Evolutionary conservation across 768 basidiomycete genomes (phyloP).

Genomic region (Russula olivacea): DNA sequence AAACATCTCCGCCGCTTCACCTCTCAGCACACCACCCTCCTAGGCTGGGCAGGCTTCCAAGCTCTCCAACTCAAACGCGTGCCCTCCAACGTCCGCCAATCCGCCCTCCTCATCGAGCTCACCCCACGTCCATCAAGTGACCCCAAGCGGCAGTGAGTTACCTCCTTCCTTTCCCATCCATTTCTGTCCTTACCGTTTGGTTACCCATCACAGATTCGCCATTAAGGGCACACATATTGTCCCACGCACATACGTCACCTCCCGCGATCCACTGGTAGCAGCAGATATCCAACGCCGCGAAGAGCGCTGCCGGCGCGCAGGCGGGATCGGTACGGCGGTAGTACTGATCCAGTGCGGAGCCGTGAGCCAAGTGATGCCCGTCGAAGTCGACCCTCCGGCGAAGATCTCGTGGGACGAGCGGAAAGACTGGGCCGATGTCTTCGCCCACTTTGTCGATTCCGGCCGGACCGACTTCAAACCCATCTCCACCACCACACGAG

Average conservation of each 20-base stretch:
- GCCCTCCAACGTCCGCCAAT: slow-evolving; percentile 72
- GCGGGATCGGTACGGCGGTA: slow-evolving; percentile 70
- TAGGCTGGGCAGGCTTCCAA: slow-evolving; percentile 82
- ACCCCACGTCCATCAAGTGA: slow-evolving; percentile 50
- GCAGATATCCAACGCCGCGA: slow-evolving; percentile 75
- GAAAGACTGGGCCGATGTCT: slow-evolving; percentile 66
- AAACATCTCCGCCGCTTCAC: slow-evolving; percentile 76
- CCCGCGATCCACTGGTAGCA: slow-evolving; percentile 62
- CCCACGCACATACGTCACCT: slow-evolving; percentile 60
- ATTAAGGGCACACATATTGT: slow-evolving; percentile 65
- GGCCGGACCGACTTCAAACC: slow-evolving; percentile 77
- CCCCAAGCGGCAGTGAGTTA: slow-evolving; percentile 56
- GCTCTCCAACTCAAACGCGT: slow-evolving; percentile 76
- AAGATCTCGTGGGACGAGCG: slow-evolving; percentile 72
- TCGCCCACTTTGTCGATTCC: slow-evolving; percentile 63
- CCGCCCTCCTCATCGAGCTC: slow-evolving; percentile 68
- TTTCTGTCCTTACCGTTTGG: neutral
- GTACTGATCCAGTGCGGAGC: slow-evolving; percentile 72
- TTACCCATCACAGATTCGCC: slow-evolving; percentile 47
- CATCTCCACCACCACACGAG: slow-evolving; percentile 69
- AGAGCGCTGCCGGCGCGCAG: slow-evolving; percentile 66
- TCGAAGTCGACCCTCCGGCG: slow-evolving; percentile 73
- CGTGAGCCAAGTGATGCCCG: slow-evolving; percentile 79
- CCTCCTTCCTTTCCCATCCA: neutral
- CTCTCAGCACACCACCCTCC: slow-evolving; percentile 59